Conservation (phyloP, 805 yeast species). For the Hanseniaspora guilliermondii region DNA sequence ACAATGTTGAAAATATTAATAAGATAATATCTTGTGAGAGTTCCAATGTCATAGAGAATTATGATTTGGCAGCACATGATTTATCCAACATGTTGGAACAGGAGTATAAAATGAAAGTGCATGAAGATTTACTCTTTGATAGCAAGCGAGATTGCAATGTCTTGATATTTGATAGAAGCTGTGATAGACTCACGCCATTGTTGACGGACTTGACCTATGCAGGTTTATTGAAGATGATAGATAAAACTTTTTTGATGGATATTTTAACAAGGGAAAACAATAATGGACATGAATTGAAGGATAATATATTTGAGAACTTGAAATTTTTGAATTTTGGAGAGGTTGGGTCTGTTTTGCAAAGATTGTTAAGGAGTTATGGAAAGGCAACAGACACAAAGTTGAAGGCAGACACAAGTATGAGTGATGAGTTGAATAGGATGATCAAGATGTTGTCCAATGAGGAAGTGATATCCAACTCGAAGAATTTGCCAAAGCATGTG, state of each 20-base stretch:
- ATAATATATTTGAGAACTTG: constrained; percentile 26
- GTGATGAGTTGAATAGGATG: constrained; percentile 8
- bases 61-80: constrained; percentile 16
- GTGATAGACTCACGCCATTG: constrained; percentile 61
- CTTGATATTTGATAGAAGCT: constrained; percentile 63
- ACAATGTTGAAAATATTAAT: not conserved
- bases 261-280: constrained; percentile 21
- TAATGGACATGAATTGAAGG: constrained; percentile 22
- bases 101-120: constrained; percentile 24
- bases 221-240: constrained; percentile 67
- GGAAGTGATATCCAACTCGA: constrained; percentile 8
- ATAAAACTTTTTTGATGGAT: constrained; percentile 38
- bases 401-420: not conserved
- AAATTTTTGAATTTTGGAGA: constrained; percentile 63
- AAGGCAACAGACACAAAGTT: constrained; percentile 6
- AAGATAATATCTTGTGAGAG: constrained; percentile 6
- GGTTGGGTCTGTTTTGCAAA: constrained; percentile 62
- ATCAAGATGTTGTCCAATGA: constrained; percentile 8
- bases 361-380: constrained; percentile 28
- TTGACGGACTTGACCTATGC: constrained; percentile 67
- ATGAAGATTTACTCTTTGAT: not conserved
- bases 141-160: constrained; percentile 48
- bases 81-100: constrained; percentile 24
- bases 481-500: constrained; percentile 11
- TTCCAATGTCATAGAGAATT: constrained; percentile 15